Evolutionary conservation across 106 monocot genomes (phyloP).

Genomic region (Alisma plantagoaquatica): DNA sequence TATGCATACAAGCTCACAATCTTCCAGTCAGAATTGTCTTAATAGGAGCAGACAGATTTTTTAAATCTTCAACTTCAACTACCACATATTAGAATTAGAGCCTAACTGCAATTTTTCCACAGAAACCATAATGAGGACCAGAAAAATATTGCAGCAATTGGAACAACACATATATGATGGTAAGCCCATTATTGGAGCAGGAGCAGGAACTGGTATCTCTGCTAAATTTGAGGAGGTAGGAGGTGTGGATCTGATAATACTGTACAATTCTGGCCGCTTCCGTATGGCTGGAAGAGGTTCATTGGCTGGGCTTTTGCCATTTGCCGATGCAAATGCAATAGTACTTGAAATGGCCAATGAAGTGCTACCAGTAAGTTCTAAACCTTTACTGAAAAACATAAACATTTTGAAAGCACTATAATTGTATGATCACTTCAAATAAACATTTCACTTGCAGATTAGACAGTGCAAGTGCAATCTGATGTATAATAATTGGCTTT

Average conservation of each 20-base stretch:
- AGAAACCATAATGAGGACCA: constrained; percentile 68
- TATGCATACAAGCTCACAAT: no score
- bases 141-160: constrained; percentile 37
- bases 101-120: no score
- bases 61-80: no score
- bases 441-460: no score
- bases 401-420: no score
- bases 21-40: no score
- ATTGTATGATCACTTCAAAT: no score
- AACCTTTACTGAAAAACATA: not conserved
- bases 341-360: constrained; percentile 98
- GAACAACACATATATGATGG: constrained; percentile 63
- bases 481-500: no score
- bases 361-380: constrained; percentile 70
- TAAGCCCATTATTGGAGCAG: constrained; percentile 77
- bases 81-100: no score
- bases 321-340: constrained; percentile 96
- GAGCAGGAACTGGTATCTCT: constrained; percentile 95
- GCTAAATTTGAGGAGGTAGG: constrained; percentile 97
- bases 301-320: constrained; percentile 87
- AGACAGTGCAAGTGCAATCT: no score
- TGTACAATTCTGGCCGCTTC: constrained; percentile 93
- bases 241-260: constrained; percentile 83
- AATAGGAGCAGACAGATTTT: no score
- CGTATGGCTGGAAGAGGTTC: constrained; percentile 98